A percentile compares a stretch with the other conserved stretches of the same genome.
Conservation (phyloP, 2,329 filamentous ascomycete genomes). For the Exophiala aquamarina region DNA sequence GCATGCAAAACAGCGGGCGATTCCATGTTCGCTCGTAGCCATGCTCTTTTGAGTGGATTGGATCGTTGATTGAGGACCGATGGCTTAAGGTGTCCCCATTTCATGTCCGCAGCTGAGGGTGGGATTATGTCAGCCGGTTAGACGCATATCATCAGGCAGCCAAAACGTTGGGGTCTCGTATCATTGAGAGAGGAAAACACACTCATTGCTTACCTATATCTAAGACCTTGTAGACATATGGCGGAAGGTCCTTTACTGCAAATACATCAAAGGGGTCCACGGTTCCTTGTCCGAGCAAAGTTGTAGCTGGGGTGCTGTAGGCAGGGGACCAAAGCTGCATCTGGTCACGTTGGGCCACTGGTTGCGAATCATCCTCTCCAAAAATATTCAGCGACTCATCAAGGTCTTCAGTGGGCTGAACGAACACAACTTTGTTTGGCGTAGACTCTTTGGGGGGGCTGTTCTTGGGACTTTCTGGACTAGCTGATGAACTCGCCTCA, state of each 20-base stretch:
- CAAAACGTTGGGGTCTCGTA: too few species aligned
- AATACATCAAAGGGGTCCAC: background rate
- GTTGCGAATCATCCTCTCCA: background rate
- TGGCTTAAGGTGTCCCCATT: conserved; percentile 2
- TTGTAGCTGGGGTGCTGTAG: background rate
- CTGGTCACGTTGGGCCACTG: background rate
- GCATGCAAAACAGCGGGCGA: conserved; percentile 7
- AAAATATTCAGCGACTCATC: background rate
- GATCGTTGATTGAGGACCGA: background rate
- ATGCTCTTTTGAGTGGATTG: conserved; percentile 4
- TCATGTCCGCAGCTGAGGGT: background rate
- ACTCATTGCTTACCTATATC: background rate
- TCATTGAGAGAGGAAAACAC: too few species aligned
- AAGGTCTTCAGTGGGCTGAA: too few species aligned
- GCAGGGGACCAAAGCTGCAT: too few species aligned
- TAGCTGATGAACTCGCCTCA: background rate
- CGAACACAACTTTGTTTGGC: background rate
- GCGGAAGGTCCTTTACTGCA: background rate
- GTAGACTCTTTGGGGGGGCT: too few species aligned
- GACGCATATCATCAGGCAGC: background rate
- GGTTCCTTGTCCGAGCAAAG: background rate
- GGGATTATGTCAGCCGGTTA: background rate
- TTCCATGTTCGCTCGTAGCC: conserved; percentile 8
- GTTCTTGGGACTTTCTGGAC: background rate
- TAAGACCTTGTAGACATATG: background rate